These are phyloP conservation scores for Didymella sp. DNA, from an alignment of 2,329 filamentous ascomycete species.

Conservation along the genomic window DNA sequence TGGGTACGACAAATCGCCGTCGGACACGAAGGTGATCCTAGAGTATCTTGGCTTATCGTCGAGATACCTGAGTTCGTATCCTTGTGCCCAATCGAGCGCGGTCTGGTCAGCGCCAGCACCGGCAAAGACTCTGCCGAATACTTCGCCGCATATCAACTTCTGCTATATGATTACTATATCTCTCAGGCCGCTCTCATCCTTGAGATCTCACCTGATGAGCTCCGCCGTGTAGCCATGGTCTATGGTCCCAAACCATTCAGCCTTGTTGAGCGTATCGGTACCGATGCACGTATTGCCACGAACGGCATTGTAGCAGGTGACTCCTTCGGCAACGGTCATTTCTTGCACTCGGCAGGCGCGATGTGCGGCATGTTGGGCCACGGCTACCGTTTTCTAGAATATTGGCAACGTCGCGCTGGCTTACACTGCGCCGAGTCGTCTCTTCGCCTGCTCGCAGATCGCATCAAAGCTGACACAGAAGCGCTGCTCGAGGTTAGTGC, in stretches of 20 bases:
- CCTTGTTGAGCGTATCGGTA: conserved; percentile 25
- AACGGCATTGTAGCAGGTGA: conserved; percentile 27
- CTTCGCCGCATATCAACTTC: conserved; percentile 25
- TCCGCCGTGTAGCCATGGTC: conserved; percentile 23
- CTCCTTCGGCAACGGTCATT: conserved; percentile 29
- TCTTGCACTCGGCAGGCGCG: conserved; percentile 24
- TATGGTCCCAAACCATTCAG: conserved; percentile 29
- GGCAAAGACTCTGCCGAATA: conserved; percentile 23
- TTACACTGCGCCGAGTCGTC: conserved; percentile 20
- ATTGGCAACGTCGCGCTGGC: conserved; percentile 23
- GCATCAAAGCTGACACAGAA: conserved; percentile 25
- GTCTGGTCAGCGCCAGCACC: background rate
- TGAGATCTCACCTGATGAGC: conserved; percentile 21
- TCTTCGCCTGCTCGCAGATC: conserved; percentile 23
- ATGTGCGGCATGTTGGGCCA: conserved; percentile 31
- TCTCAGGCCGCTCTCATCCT: conserved; percentile 25
- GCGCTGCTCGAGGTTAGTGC: conserved; percentile 26
- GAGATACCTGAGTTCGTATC: conserved; percentile 12
- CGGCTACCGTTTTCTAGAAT: conserved; percentile 23
- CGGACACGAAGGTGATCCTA: conserved; percentile 12
- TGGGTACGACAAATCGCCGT: conserved; percentile 17
- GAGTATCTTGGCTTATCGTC: conserved; percentile 13
- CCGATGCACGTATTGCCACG: conserved; percentile 20
- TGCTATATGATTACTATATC: conserved; percentile 29
- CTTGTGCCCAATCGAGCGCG: conserved; percentile 6